These are phyloP conservation scores for Somion occarium DNA, from an alignment of 1,284 basidiomycete genomes.

Conservation along the genomic window DNA sequence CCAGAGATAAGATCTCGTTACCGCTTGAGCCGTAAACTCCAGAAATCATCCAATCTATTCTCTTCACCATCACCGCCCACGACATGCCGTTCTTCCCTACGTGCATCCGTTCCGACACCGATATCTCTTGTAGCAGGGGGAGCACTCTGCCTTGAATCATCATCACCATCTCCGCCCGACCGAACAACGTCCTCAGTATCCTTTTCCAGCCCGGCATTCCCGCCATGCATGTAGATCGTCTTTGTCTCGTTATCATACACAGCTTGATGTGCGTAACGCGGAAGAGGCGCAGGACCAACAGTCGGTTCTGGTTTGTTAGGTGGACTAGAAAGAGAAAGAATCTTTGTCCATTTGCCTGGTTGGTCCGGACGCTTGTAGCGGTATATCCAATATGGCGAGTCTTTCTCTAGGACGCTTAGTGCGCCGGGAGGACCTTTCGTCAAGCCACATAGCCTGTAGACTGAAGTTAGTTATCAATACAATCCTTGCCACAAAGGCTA, in stretches of 20 bases:
- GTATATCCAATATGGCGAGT: constrained; percentile 60
- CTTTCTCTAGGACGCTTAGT: constrained; percentile 40
- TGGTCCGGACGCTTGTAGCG: constrained; percentile 43
- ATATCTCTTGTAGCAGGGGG: background rate
- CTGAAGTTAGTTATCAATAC: background rate
- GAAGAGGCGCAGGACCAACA: constrained; percentile 13
- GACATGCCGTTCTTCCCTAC: background rate
- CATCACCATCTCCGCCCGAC: background rate
- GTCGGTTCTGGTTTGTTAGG: background rate
- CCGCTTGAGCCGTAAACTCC: constrained; percentile 67
- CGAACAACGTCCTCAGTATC: constrained; percentile 8
- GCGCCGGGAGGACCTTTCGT: constrained; percentile 37
- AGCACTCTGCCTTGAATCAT: background rate
- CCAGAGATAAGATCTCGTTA: too few species aligned
- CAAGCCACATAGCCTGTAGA: constrained; percentile 53
- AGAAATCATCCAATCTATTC: constrained; percentile 69
- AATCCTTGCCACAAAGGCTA: constrained; percentile 11
- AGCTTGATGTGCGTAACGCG: constrained; percentile 73
- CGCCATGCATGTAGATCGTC: constrained; percentile 65
- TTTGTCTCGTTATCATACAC: constrained; percentile 59
- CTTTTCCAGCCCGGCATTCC: constrained; percentile 46
- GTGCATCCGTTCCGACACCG: background rate
- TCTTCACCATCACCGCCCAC: constrained; percentile 18
- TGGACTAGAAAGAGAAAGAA: constrained; percentile 32
- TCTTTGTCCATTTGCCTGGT: constrained; percentile 61